Base-by-base conservation (phyloP, 257 asterid genomes). In the Handroanthus guayacan region DNA sequence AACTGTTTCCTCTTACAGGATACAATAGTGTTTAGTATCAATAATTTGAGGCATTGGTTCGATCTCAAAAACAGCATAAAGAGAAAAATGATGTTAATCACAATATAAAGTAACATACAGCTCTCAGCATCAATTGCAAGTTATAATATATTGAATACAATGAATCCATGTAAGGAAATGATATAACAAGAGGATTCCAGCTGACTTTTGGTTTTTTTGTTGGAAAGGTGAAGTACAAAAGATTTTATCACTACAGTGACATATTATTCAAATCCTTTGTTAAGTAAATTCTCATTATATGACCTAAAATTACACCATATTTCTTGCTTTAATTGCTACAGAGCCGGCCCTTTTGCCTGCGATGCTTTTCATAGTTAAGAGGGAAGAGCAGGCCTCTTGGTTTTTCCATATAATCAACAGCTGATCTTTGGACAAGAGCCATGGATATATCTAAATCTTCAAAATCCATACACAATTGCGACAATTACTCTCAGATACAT, bases 121-220 rank as follows among this genome's bases (percentile, higher is more conserved):
- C n/a, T 45, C 62, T 62, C 50, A 75, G 79, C 71, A 78, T 63
- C 55, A 56, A 20, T 34, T 64, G 55, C 67, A 60, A 73, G 71
- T 39, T 71, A 74, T 43, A 13, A 58, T 36, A 65, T 17, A 56
- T 44, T 34, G 62, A 43, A 39, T 74, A 39, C 57, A 68, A 68
- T 47, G 18, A 51, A 51, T 70, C 13, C n/a, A 43, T 57, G 48
- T 72, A 18, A 9, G 71, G 64, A 45, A n/a, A 57, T 45, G 64
- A 65, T 36, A 71, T 51, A 50, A 14, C 20, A 56, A 18, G 16
- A 12, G 31, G 68, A 16, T 7, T 44, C 16, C 47, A 13, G 17
- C 13, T 45, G 52, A n/a, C 5, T 0, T 4, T 14, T 56, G 11
- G 47, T 20, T 57, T 34, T 56, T 6, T 62, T 6, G 54, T 50